phyloP scores from a whole-genome alignment of 768 basidiomycete species.

The Mycena rosella region DNA sequence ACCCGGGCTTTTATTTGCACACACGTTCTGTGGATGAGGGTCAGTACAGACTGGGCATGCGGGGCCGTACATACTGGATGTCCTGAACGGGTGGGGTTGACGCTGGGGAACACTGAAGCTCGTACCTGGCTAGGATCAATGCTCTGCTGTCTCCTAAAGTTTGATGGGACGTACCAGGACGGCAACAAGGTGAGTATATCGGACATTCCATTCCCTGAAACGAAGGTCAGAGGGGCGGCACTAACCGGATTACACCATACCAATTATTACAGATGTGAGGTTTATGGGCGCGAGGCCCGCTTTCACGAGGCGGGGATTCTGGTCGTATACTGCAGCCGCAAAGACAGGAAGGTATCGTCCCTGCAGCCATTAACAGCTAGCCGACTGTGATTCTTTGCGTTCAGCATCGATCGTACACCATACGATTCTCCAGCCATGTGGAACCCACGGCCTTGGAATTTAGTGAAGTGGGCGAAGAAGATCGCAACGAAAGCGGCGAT shows the following conservation, averaged over 20 bases:
- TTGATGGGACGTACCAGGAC: conserved; percentile 8
- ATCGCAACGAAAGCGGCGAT: too few relatives aligned
- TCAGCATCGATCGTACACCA: conserved; percentile 49
- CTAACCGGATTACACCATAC: conserved; percentile 38
- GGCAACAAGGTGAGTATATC: conserved; percentile 42
- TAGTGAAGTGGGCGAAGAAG: too few relatives aligned
- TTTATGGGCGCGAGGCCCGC: conserved; percentile 53
- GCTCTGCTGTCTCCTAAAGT: too few relatives aligned
- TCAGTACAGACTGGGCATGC: neutral
- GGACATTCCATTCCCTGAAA: conserved; percentile 56
- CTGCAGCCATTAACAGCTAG: conserved; percentile 42
- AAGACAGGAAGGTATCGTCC: conserved; percentile 66
- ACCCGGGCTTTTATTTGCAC: conserved; percentile 59
- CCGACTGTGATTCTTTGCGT: too few relatives aligned
- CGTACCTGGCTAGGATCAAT: conserved; percentile 42
- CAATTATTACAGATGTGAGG: conserved; percentile 63
- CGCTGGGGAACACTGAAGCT: conserved; percentile 56
- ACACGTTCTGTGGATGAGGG: conserved; percentile 45
- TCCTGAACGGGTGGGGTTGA: conserved; percentile 47
- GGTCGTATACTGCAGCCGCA: conserved; percentile 62
- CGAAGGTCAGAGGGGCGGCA: too few relatives aligned
- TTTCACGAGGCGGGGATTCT: conserved; percentile 51
- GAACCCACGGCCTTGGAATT: conserved; percentile 59
- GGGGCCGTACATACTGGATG: conserved; percentile 46
- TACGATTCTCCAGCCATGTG: conserved; percentile 64